Percentiles rank a stretch among this genome's conserved stretches.
Evolutionary conservation across 345 rosid genomes (phyloP).

Genomic region (Punica granatum): DNA sequence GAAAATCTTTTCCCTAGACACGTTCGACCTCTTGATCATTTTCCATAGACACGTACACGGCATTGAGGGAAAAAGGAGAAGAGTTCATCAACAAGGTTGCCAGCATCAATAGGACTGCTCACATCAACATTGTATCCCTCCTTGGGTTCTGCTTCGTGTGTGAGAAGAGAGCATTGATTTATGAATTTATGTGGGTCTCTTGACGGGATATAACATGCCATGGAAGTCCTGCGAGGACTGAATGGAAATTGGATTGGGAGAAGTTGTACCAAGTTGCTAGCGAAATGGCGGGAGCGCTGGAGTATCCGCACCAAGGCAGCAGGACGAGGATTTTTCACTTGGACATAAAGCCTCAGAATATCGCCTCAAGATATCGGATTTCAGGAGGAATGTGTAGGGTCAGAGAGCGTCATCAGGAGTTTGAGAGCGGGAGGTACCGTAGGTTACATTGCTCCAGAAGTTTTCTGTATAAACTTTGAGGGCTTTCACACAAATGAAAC

Average conservation of each 20-base stretch:
- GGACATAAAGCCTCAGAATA: constrained; percentile 48
- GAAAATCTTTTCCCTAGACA: too few relatives aligned
- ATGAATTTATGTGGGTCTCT: constrained; percentile 42
- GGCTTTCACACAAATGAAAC: constrained; percentile 36
- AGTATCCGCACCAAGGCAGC: constrained; percentile 39
- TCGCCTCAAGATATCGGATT: constrained; percentile 39
- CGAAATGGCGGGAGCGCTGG: constrained; percentile 35
- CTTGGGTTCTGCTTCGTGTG: constrained; percentile 27
- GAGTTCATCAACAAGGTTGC: constrained; percentile 38
- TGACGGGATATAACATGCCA: constrained; percentile 20
- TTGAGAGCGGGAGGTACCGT: constrained; percentile 20
- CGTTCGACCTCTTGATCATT: too few relatives aligned
- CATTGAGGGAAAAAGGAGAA: constrained; percentile 30
- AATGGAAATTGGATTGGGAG: constrained; percentile 14
- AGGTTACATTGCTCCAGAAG: constrained; percentile 40
- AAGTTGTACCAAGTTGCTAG: constrained; percentile 17
- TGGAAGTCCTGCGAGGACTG: neutral
- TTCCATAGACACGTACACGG: too few relatives aligned
- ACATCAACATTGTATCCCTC: constrained; percentile 29
- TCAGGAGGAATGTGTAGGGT: constrained; percentile 24
- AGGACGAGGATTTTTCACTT: constrained; percentile 36
- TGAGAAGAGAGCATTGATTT: constrained; percentile 26
- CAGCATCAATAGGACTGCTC: constrained; percentile 46
- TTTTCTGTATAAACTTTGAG: constrained; percentile 22
- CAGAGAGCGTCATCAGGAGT: constrained; percentile 27